A percentile compares a stretch with the other conserved stretches of the same genome.
These are phyloP conservation scores for Mycosphaerelloides madeirae DNA, from an alignment of 2,329 filamentous ascomycete species.

Conservation along the genomic window DNA sequence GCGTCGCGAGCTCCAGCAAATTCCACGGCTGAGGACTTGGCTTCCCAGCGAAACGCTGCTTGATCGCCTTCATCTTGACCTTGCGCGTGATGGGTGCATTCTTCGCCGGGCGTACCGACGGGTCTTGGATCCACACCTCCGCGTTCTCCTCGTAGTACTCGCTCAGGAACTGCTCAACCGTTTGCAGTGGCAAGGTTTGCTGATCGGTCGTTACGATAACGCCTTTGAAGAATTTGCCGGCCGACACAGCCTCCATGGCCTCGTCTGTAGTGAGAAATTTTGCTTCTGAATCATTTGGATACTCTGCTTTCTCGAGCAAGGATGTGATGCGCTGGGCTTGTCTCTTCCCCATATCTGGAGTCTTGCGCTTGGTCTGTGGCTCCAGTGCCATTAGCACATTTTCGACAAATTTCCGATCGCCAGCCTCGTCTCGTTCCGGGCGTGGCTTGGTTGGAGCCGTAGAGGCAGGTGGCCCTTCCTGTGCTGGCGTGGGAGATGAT, in stretches of 20 bases:
- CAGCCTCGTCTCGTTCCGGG: neutral
- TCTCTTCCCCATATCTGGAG: slow-evolving; percentile 16
- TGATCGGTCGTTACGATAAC: slow-evolving; percentile 27
- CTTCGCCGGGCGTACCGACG: slow-evolving; percentile 11
- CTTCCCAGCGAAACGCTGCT: slow-evolving; percentile 22
- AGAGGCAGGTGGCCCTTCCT: no score
- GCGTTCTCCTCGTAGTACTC: slow-evolving; percentile 31
- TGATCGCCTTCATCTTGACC: slow-evolving; percentile 24
- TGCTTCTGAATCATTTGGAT: slow-evolving; percentile 20
- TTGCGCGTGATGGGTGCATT: slow-evolving; percentile 10
- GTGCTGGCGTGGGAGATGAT: no score
- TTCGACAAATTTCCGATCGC: neutral
- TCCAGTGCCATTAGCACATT: neutral
- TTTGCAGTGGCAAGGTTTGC: slow-evolving; percentile 26
- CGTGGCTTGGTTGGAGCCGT: neutral
- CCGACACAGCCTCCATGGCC: slow-evolving; percentile 18
- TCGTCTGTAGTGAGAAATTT: slow-evolving; percentile 22
- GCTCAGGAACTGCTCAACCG: slow-evolving; percentile 22
- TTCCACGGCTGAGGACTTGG: slow-evolving; percentile 26
- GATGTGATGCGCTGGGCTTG: slow-evolving; percentile 22
- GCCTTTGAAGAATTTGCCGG: slow-evolving; percentile 21
- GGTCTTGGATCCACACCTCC: slow-evolving; percentile 28
- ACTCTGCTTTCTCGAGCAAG: slow-evolving; percentile 23
- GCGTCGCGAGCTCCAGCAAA: slow-evolving; percentile 30
- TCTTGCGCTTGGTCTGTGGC: slow-evolving; percentile 2